Percentiles rank a stretch among this genome's conserved stretches.
Evolutionary conservation across 345 rosid genomes (phyloP).

Genomic region (Aquilaria sinensis): DNA sequence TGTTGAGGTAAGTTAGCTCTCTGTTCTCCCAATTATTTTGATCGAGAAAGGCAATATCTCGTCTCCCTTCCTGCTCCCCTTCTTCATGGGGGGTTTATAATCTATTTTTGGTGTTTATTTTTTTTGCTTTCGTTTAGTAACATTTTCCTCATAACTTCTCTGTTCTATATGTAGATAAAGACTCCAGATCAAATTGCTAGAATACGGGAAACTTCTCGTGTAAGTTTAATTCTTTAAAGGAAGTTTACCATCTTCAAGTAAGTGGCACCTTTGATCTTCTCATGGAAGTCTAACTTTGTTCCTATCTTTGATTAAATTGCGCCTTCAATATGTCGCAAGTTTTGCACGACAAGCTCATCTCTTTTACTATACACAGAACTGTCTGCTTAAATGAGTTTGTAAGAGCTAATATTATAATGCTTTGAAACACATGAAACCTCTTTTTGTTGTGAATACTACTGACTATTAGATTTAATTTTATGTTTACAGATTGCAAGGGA

Average conservation of each 20-base stretch:
- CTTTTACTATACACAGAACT: background rate
- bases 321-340: background rate
- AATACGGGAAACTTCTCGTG: slow-evolving; percentile 89
- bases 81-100: background rate
- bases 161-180: slow-evolving; percentile 56
- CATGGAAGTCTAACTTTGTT: background rate
- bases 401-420: background rate
- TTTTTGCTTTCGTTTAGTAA: background rate
- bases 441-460: background rate
- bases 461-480: background rate
- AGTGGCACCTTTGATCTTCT: background rate
- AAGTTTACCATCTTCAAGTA: slow-evolving; percentile 2
- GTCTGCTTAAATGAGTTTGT: background rate
- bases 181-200: slow-evolving; percentile 72
- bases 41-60: background rate
- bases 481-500: slow-evolving; percentile 67
- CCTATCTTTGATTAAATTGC: background rate
- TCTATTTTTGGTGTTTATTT: background rate
- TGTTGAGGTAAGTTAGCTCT: slow-evolving; percentile 60
- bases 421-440: background rate
- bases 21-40: background rate
- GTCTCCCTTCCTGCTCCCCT: background rate
- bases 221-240: slow-evolving; percentile 26
- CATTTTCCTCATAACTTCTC: background rate
- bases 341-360: background rate